Percentiles rank a stretch among this genome's conserved stretches.
phyloP scores from a whole-genome alignment of 768 basidiomycete species.

The Boletus bicolor region DNA sequence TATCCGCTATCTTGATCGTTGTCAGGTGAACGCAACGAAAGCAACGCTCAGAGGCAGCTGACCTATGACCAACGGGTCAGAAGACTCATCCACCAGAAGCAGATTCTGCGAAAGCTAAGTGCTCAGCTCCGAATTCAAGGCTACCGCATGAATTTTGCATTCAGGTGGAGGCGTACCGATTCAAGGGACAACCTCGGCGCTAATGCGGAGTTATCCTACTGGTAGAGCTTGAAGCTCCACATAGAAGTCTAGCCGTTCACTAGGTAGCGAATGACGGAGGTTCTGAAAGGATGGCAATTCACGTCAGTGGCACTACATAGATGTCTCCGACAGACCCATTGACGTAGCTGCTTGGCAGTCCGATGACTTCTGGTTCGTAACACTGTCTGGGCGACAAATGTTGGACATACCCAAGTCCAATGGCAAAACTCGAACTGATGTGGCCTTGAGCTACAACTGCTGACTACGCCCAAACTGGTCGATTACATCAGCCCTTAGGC shows the following conservation, averaged over 20 bases:
- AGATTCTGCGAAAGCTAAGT: background rate
- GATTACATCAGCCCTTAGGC: conserved; percentile 9
- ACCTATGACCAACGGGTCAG: conserved; percentile 2
- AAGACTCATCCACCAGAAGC: background rate
- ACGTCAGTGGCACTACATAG: background rate
- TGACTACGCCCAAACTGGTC: background rate
- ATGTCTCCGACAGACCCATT: background rate
- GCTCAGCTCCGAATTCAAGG: background rate
- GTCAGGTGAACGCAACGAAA: conserved; percentile 16
- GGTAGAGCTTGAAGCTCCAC: background rate
- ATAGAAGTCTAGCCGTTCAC: background rate
- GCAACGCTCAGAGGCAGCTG: background rate
- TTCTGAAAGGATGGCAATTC: background rate
- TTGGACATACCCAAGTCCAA: background rate
- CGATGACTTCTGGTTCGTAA: background rate
- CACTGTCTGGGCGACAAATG: background rate
- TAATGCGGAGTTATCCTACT: background rate
- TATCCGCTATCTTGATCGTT: conserved; percentile 16
- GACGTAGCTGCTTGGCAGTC: background rate
- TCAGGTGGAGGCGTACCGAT: background rate
- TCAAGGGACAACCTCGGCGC: background rate
- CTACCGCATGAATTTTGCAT: background rate
- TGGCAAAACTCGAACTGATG: background rate
- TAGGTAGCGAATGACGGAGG: background rate
- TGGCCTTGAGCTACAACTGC: no score